Conservation (phyloP, 768 basidiomycete species). For the Kwoniella mangroviensis region DNA sequence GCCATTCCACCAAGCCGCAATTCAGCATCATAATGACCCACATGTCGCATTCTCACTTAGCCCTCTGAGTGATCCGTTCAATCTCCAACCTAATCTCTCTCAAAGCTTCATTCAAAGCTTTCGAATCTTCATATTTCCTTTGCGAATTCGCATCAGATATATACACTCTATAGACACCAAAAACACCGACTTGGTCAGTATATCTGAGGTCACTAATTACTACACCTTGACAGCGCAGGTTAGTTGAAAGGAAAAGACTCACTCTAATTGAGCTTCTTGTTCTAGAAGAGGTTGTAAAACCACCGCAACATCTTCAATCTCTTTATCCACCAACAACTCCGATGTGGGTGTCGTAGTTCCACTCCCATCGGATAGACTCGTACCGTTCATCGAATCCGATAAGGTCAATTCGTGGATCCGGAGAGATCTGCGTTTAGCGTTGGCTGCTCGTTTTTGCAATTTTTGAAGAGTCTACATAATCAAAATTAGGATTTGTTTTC, state of each 20-base stretch:
- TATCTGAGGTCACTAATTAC: too few relatives aligned
- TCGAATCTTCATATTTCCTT: conserved; percentile 94
- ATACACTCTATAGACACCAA: conserved; percentile 63
- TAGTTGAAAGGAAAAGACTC: conserved; percentile 21
- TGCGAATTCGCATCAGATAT: conserved; percentile 86
- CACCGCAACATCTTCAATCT: conserved; percentile 73
- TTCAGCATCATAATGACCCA: background rate
- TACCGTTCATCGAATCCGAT: conserved; percentile 27
- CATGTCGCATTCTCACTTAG: background rate
- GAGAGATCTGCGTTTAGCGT: conserved; percentile 33
- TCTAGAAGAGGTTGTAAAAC: conserved; percentile 85
- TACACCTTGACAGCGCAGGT: too few relatives aligned
- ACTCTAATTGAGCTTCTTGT: conserved; percentile 87
- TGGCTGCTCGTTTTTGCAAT: conserved; percentile 46
- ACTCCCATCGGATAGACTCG: conserved; percentile 4
- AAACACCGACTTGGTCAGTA: too few relatives aligned
- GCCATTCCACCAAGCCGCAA: too few relatives aligned
- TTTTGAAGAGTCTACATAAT: conserved; percentile 44
- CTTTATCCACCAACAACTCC: conserved; percentile 58
- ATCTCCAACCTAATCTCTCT: conserved; percentile 85
- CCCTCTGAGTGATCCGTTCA: conserved; percentile 63
- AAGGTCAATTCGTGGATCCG: conserved; percentile 36
- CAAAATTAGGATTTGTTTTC: background rate
- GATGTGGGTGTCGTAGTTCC: conserved; percentile 1
- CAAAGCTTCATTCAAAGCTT: conserved; percentile 77